These are phyloP conservation scores for Aspergillus sp. DNA, from an alignment of 2,329 filamentous ascomycete genomes.

Conservation along the genomic window DNA sequence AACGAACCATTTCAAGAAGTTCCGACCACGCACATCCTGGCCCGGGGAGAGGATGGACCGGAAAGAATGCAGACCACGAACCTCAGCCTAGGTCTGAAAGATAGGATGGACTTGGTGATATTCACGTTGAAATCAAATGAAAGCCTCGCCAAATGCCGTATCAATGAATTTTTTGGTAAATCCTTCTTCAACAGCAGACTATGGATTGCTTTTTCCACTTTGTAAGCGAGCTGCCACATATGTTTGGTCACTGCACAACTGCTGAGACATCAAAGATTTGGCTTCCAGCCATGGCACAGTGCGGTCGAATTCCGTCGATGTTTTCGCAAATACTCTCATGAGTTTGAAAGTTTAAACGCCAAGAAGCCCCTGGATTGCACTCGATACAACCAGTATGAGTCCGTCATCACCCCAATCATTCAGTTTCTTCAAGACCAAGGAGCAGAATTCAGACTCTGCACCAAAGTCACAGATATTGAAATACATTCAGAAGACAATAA, in stretches of 20 bases:
- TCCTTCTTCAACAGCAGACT: too few species aligned
- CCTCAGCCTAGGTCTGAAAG: too few species aligned
- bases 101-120: too few species aligned
- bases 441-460: conserved; percentile 23
- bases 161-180: too few species aligned
- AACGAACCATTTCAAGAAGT: neutral
- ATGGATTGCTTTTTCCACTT: too few species aligned
- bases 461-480: conserved; percentile 20
- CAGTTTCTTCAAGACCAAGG: conserved; percentile 17
- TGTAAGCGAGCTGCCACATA: too few species aligned
- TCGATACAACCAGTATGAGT: conserved; percentile 22
- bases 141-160: too few species aligned
- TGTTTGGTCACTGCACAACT: too few species aligned
- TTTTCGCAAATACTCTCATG: conserved; percentile 15
- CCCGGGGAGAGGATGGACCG: too few species aligned
- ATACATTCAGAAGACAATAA: conserved; percentile 6
- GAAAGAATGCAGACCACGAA: too few species aligned
- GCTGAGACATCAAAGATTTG: too few species aligned
- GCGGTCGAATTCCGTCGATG: conserved; percentile 24
- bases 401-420: conserved; percentile 18
- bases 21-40: conserved; percentile 10
- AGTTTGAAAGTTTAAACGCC: conserved; percentile 14
- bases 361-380: conserved; percentile 14
- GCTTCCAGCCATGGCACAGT: conserved; percentile 24
- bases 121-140: too few species aligned